A percentile compares a stretch with the other conserved stretches of the same genome.
Conservation (phyloP, 768 basidiomycete species). For the Rhizopogon rudus region DNA sequence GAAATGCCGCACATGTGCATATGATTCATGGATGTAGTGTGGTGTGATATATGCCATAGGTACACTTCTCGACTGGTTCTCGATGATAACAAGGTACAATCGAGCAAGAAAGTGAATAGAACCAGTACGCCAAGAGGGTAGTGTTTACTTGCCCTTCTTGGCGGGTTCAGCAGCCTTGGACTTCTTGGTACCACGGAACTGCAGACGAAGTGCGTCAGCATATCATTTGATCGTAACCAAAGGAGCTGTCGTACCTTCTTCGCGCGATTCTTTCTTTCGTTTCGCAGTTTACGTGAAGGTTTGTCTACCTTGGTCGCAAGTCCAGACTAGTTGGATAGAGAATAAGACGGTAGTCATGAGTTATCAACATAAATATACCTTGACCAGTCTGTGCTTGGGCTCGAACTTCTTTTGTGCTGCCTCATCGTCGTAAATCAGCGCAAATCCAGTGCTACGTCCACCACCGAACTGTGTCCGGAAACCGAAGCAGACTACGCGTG, state of each 20-base stretch:
- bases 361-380: slow-evolving; percentile 52
- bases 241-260: slow-evolving; percentile 75
- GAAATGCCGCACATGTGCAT: slow-evolving; percentile 17
- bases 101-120: slow-evolving; percentile 9
- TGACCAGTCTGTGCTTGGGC: slow-evolving; percentile 90
- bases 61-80: slow-evolving; percentile 36
- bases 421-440: slow-evolving; percentile 96
- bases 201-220: slow-evolving; percentile 13
- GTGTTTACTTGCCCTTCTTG: slow-evolving; percentile 86
- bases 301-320: slow-evolving; percentile 76
- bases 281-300: slow-evolving; percentile 94
- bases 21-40: slow-evolving; percentile 19
- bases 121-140: slow-evolving; percentile 16
- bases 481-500: slow-evolving; percentile 90
- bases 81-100: slow-evolving; percentile 22
- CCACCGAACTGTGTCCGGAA: slow-evolving; percentile 97
- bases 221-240: not conserved
- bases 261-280: slow-evolving; percentile 98
- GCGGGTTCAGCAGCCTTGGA: slow-evolving; percentile 85
- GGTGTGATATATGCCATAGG: slow-evolving; percentile 36
- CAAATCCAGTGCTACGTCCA: slow-evolving; percentile 95
- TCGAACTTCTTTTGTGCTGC: slow-evolving; percentile 94
- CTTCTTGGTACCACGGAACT: slow-evolving; percentile 97
- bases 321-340: slow-evolving; percentile 46
- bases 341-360: not conserved